Evolutionary conservation across 1,284 basidiomycete species (phyloP).

Genomic region (Stygiomarasmius scandens): DNA sequence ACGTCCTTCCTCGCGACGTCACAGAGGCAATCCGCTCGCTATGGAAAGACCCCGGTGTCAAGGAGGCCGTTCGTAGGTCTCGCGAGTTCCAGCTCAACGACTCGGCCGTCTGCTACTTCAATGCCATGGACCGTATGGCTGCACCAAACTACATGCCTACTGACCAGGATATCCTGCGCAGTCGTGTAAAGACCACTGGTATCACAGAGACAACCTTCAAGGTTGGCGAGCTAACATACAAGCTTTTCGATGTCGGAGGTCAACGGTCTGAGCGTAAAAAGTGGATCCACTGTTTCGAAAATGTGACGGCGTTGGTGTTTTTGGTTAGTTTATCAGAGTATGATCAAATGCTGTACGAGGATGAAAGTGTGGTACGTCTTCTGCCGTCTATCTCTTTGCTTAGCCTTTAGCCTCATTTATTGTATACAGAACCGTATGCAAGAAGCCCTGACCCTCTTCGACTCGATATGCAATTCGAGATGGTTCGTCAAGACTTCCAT

Average conservation of each 20-base stretch:
- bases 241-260: conserved; percentile 93
- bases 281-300: conserved; percentile 97
- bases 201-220: conserved; percentile 95
- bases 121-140: conserved; percentile 75
- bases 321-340: conserved; percentile 93
- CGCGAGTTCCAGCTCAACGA: conserved; percentile 98
- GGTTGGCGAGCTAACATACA: conserved; percentile 91
- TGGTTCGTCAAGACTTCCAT: conserved; percentile 93
- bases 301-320: conserved; percentile 94
- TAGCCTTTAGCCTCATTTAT: conserved; percentile 35
- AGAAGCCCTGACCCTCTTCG: conserved; percentile 83
- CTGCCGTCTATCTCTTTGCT: conserved; percentile 2
- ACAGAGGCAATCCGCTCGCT: conserved; percentile 82
- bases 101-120: conserved; percentile 91
- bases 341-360: conserved; percentile 92
- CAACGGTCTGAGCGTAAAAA: conserved; percentile 94
- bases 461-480: conserved; percentile 92
- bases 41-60: conserved; percentile 89
- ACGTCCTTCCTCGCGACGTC: conserved; percentile 78
- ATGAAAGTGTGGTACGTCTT: conserved; percentile 83
- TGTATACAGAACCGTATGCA: conserved; percentile 77
- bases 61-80: conserved; percentile 81
- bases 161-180: conserved; percentile 84
- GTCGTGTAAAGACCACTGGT: conserved; percentile 95
- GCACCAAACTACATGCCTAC: conserved; percentile 72